These are phyloP conservation scores for Tremella fuciformis DNA, from an alignment of 768 basidiomycete genomes.

Conservation along the genomic window DNA sequence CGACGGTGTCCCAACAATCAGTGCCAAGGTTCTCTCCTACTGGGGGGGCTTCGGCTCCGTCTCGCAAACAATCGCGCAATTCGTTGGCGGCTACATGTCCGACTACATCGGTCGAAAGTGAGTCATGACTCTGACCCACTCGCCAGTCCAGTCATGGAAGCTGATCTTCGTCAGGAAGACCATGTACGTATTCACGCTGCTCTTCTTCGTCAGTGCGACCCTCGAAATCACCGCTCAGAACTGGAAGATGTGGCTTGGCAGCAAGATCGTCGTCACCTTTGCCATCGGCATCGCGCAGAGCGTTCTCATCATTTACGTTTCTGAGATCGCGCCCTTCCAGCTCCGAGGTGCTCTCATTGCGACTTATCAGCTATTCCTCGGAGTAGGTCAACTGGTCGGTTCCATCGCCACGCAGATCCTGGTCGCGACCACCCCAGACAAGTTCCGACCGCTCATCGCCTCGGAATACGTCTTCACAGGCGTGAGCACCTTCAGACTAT, in stretches of 20 bases:
- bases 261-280: conserved; percentile 14
- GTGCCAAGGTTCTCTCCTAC: conserved; percentile 22
- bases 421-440: background rate
- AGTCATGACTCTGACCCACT: background rate
- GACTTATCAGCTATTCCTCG: conserved; percentile 21
- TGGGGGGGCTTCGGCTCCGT: conserved; percentile 29
- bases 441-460: conserved; percentile 25
- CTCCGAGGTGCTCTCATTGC: conserved; percentile 23
- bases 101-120: conserved; percentile 29
- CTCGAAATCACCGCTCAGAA: background rate
- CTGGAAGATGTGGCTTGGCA: conserved; percentile 17
- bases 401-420: conserved; percentile 21
- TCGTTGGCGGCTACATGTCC: conserved; percentile 18
- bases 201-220: conserved; percentile 1
- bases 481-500: too few relatives aligned
- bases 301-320: conserved; percentile 25
- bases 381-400: conserved; percentile 20
- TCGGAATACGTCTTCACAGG: conserved; percentile 29
- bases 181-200: background rate
- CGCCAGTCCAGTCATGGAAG: background rate
- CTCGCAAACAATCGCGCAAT: conserved; percentile 27
- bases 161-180: background rate
- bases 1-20: conserved; percentile 21
- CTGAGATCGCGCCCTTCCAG: conserved; percentile 30
- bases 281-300: conserved; percentile 26